Evolutionary conservation across 2,329 filamentous ascomycete genomes (phyloP), one percentile per base, ranked within the genome.

Genomic region (Lasiodiplodia gonubiensis): DNA sequence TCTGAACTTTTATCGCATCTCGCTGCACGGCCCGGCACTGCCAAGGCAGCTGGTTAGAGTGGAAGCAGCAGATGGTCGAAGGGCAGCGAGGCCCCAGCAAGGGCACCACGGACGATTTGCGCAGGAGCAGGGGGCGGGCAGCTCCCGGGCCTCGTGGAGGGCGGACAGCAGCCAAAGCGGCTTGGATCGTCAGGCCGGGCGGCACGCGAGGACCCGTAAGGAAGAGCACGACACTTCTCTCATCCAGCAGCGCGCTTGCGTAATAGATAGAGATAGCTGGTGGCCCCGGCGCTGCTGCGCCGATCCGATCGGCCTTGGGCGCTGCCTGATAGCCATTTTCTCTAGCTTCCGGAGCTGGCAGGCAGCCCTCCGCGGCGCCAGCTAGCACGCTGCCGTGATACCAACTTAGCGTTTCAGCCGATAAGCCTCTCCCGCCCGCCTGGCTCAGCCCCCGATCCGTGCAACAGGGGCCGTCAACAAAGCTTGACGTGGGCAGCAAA

Each of bases 341-440:
- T 46, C 27, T 60, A n/a, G 55, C 37, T 14, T 23, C 23, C 37
- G 25, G n/a, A 55, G 10, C 39, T 42, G 48, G 37, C 57, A 21
- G 4, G 14, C 51, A 48, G 61, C 51, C n/a, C n/a, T n/a, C n/a
- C n/a, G n/a, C n/a, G n/a, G n/a, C n/a, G n/a, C n/a, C 27, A 55
- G 10, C 39, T 42, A 61, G 37, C 57, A 30, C 8, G 14, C 51
- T 55, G 61, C 51, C 21, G 61, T 65, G 61, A 7, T 42, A 63
- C 59, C 30, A 63, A 63, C 30, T 33, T 33, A 33, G 59, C 59
- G 59, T 63, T 63, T 63, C 59, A 52, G 42, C 59, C 60, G 61
- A 55, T 65, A 65, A 63, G 59, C 59, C 59, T 63, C 59, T 63
- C 59, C 46, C 59, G 59, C 59, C 42, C 16, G 42, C 59, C 59